These are phyloP conservation scores for Saturnispora sanitii DNA, from an alignment of 805 yeast genomes.

Conservation along the genomic window DNA sequence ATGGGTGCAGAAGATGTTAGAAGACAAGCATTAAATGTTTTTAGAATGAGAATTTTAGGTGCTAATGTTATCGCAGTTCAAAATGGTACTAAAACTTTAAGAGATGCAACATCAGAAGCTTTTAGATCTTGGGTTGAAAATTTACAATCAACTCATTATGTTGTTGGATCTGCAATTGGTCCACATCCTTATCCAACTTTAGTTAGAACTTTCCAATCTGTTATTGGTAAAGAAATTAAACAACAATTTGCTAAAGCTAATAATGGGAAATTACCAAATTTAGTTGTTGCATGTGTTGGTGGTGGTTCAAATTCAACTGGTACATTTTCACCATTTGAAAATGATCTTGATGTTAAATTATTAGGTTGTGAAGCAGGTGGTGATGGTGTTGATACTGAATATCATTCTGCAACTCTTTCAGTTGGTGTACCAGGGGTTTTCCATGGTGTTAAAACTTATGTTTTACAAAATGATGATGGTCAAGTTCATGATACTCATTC, in stretches of 20 bases:
- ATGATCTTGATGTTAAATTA: conserved; percentile 65
- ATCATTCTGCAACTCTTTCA: conserved; percentile 92
- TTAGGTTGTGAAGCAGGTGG: conserved; percentile 99
- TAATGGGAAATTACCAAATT: conserved; percentile 80
- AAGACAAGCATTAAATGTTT: conserved; percentile 96
- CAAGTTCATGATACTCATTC: conserved; percentile 98
- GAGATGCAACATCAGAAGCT: conserved; percentile 98
- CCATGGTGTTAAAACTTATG: conserved; percentile 95
- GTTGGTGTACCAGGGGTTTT: conserved; percentile 95
- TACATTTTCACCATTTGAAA: conserved; percentile 87
- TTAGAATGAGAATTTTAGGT: conserved; percentile 93
- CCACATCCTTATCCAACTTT: conserved; percentile 98
- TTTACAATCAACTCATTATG: conserved; percentile 78
- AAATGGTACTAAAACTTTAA: conserved; percentile 88
- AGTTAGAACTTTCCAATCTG: conserved; percentile 96
- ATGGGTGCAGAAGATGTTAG: conserved; percentile 99
- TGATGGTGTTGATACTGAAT: conserved; percentile 81
- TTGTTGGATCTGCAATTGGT: conserved; percentile 97
- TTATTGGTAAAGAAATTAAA: conserved; percentile 91
- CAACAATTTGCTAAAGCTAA: conserved; percentile 76
- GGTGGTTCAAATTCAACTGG: conserved; percentile 98
- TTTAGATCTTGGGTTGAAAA: conserved; percentile 92
- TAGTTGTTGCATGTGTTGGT: conserved; percentile 97
- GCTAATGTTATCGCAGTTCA: conserved; percentile 91
- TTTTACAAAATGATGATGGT: conserved; percentile 85